Percentiles rank a stretch among this genome's conserved stretches.
phyloP scores from a whole-genome alignment of 495 filamentous ascomycete genomes.

The Hyaloscypha finlandica region DNA sequence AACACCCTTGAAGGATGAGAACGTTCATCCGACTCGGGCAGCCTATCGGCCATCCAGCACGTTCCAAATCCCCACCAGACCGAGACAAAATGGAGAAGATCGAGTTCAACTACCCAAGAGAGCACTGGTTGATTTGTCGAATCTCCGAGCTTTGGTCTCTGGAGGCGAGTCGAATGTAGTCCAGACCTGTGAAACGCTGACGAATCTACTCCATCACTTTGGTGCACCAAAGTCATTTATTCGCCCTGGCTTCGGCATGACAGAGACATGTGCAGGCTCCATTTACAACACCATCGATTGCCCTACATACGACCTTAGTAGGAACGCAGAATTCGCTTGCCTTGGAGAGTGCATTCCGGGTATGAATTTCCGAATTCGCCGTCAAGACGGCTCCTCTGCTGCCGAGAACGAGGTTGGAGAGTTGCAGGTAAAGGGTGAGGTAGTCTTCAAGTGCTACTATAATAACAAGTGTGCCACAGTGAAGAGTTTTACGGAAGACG shows the following conservation, averaged over 20 bases:
- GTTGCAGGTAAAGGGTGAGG: conserved; percentile 73
- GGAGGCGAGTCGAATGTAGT: conserved; percentile 46
- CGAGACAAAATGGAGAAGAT: background rate
- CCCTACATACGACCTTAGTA: conserved; percentile 74
- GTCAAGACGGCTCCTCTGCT: conserved; percentile 41
- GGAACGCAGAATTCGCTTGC: conserved; percentile 79
- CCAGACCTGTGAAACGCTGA: conserved; percentile 34
- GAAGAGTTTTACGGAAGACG: conserved; percentile 67
- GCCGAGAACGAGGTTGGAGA: conserved; percentile 56
- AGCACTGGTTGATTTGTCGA: conserved; percentile 31
- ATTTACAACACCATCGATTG: conserved; percentile 52
- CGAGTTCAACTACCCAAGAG: background rate
- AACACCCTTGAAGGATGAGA: background rate
- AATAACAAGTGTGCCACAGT: conserved; percentile 64
- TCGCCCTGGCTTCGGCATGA: conserved; percentile 80
- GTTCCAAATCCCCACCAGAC: too few relatives aligned
- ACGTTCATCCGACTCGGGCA: background rate
- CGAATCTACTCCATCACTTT: conserved; percentile 35
- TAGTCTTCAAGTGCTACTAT: conserved; percentile 74
- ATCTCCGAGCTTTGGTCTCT: conserved; percentile 35
- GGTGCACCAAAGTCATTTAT: conserved; percentile 48
- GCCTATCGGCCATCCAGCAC: too few relatives aligned
- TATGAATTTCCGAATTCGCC: conserved; percentile 37
- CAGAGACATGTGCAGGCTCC: conserved; percentile 44
- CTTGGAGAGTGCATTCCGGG: conserved; percentile 34